A percentile compares a stretch with the other conserved stretches of the same genome.
Evolutionary conservation across 169 alveolate species (phyloP).

Genomic region (Cardiosporidium cionae): DNA sequence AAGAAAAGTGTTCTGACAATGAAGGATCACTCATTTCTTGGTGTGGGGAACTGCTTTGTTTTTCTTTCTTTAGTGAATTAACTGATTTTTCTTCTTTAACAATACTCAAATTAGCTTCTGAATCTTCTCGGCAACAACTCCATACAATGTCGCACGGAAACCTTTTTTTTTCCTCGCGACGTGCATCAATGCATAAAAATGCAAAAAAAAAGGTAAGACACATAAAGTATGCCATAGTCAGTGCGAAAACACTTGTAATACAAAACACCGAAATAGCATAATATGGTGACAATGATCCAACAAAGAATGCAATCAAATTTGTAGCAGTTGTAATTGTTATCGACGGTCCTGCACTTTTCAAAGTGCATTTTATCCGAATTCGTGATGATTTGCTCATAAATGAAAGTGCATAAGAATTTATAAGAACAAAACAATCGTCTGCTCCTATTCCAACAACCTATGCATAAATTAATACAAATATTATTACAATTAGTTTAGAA

Average conservation of each 20-base stretch:
- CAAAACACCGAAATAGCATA: slow-evolving; percentile 35
- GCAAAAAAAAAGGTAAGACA: slow-evolving; percentile 57
- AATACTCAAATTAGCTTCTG: no score
- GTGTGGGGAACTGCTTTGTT: no score
- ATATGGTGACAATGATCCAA: slow-evolving; percentile 36
- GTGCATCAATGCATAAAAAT: slow-evolving; percentile 57
- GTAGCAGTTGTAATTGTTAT: slow-evolving; percentile 36
- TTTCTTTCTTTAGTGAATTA: no score
- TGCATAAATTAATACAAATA: no score
- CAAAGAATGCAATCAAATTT: slow-evolving; percentile 29
- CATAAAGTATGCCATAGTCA: slow-evolving; percentile 56
- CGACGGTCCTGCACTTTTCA: slow-evolving; percentile 30
- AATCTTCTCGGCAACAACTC: no score
- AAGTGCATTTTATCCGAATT: slow-evolving; percentile 18
- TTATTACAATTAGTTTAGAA: no score
- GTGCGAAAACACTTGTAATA: slow-evolving; percentile 27
- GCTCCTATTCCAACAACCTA: slow-evolving; percentile 37
- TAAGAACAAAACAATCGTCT: slow-evolving; percentile 39
- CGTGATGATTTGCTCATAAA: slow-evolving; percentile 8
- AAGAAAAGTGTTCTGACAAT: no score
- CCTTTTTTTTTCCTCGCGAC: no score
- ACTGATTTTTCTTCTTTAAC: no score
- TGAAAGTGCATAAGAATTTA: slow-evolving; percentile 26
- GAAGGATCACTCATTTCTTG: no score
- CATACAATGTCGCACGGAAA: no score